Evolutionary conservation across 768 basidiomycete species (phyloP).

Genomic region (Megacollybia marginata): DNA sequence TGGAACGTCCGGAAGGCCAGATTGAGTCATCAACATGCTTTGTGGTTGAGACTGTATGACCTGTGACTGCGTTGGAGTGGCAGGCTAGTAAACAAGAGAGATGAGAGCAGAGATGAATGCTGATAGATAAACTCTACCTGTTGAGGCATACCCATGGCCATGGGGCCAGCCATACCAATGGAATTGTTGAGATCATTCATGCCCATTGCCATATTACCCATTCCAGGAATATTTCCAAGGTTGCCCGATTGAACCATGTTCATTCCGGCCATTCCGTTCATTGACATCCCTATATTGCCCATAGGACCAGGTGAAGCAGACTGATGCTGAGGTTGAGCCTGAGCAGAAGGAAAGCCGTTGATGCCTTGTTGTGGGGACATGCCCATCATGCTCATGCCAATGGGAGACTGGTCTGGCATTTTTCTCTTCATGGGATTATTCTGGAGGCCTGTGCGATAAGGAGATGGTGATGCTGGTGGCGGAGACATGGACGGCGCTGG

Average conservation of each 20-base stretch:
- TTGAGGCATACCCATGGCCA: background rate
- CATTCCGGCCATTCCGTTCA: background rate
- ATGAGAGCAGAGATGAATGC: too few species aligned
- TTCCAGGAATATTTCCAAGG: background rate
- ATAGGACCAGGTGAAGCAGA: background rate
- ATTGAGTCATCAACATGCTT: background rate
- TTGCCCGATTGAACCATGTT: background rate
- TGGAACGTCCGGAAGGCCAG: background rate
- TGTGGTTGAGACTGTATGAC: background rate
- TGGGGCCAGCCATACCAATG: background rate
- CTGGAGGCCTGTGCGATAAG: background rate
- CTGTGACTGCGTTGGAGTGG: too few species aligned
- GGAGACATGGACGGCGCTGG: background rate
- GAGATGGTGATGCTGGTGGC: background rate
- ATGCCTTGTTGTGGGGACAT: background rate
- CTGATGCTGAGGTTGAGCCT: background rate
- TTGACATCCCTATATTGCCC: background rate
- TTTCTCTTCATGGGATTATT: background rate
- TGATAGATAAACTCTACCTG: background rate
- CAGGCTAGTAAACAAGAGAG: too few species aligned
- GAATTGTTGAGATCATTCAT: background rate
- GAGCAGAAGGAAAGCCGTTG: background rate
- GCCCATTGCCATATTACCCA: background rate
- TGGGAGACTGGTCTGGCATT: background rate
- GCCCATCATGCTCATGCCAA: background rate